Conservation (phyloP, 179 eudicot species). For the Spergularia azorica region DNA sequence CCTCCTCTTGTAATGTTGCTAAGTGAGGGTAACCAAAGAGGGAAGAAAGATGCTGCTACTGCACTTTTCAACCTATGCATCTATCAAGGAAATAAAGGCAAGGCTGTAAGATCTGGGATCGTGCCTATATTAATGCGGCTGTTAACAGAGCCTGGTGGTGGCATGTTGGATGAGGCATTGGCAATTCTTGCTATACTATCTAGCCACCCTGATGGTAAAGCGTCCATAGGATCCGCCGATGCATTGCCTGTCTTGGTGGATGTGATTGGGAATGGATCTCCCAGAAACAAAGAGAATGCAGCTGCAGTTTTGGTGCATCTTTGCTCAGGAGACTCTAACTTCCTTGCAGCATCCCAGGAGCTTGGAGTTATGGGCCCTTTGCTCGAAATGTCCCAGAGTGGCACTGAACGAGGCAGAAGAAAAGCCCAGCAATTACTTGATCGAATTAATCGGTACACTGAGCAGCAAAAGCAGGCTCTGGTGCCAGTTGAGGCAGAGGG, state of each 20-base stretch:
- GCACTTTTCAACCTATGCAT: conserved; percentile 92
- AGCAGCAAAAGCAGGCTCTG: conserved; percentile 67
- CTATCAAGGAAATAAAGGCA: conserved; percentile 96
- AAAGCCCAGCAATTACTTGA: conserved; percentile 87
- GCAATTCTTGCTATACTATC: conserved; percentile 86
- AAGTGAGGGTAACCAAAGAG: conserved; percentile 84
- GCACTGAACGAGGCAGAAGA: conserved; percentile 88
- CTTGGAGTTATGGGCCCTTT: conserved; percentile 62
- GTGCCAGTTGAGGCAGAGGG: conserved; percentile 42
- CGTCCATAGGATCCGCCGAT: conserved; percentile 73
- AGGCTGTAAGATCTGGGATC: conserved; percentile 89
- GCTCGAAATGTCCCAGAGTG: conserved; percentile 62
- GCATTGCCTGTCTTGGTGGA: conserved; percentile 81
- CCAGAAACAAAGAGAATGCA: conserved; percentile 91
- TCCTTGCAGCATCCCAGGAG: conserved; percentile 62
- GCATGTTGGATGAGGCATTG: conserved; percentile 88
- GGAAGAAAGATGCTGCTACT: conserved; percentile 96
- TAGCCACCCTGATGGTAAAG: conserved; percentile 86
- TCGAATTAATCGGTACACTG: conserved; percentile 59
- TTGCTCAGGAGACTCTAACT: conserved; percentile 64
- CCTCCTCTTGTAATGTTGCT: conserved; percentile 85
- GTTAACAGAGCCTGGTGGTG: conserved; percentile 72
- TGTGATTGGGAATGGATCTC: conserved; percentile 74
- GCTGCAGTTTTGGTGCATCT: conserved; percentile 92
- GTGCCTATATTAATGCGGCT: conserved; percentile 73